Base-by-base conservation (phyloP, 139 green algal species). In the Chlamydomonas schloesseri region DNA sequence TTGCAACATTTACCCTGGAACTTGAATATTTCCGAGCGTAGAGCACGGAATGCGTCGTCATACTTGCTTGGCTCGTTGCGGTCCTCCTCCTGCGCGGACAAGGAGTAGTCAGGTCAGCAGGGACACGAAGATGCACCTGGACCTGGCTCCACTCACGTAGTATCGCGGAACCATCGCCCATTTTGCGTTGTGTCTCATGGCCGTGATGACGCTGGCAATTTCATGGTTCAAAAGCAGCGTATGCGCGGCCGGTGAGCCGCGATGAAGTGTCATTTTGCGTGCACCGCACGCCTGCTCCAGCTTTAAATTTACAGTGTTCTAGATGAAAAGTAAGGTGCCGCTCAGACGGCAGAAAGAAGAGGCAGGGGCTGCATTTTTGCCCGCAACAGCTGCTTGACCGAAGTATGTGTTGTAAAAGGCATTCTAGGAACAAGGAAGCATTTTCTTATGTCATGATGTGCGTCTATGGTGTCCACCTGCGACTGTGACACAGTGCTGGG, bases 1-100 rank as follows among this genome's bases (percentile, higher is more conserved):
- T 8, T 50, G 42, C 42, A 50, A 50, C 42, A 50, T 8, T 50
- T 5, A 89, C 83, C 94, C 50, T 83, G 67, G 37, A 94, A 96
- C 28, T 95, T 92, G 73, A 99, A 97, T 20, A 99, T 93, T 29
- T 96, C 92, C 57, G 92, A 83, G 3, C 96, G 83, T 17, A 99
- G 89, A 4, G 71, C 71, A 64, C 96, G 90, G 71, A 99, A 97
- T 2, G 96, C 94, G 29, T 98, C 96, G 64, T 92, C 91, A 78
- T 94, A 92, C 4, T 97, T 89, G 86, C 97, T 90, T 4, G 95
- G 92, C 62, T 99, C 97, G 62, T 99, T 93, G 4, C 94, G 58
- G 42, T 97, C 94, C 31, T 98, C 93, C 26, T 97, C 94, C 87
- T 97, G 91, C 60, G 65, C 29, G 8, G 13, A 9, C 36, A 24